Base-by-base conservation (phyloP, 257 asterid genomes). In the Craterostigma plantagineum region DNA sequence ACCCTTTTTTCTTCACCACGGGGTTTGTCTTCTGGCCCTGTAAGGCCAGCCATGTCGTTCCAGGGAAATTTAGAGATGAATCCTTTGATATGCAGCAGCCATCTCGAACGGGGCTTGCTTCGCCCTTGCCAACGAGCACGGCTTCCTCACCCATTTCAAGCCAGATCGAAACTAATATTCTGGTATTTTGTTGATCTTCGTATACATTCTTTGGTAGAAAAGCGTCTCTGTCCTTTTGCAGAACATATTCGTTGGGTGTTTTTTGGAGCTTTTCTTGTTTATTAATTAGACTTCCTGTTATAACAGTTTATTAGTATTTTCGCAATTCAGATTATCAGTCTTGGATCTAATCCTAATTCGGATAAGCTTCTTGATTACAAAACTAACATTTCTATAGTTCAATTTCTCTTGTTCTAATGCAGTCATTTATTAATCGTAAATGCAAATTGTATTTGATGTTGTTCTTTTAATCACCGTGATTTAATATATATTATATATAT, bases 81-180 rank as follows among this genome's bases (percentile, higher is more conserved):
- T 46, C 74, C 61, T 65, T 73, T 57, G 91, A 78, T 57, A 54
- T 63, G 61, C 87, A n/a, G n/a, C n/a, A 69, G 44, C 55, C 80
- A 46, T 68, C 91, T 57, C 64, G 81, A 62, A 54, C 61, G 50
- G 85, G 76, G 23, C 66, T 61, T 49, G 38, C 70, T n/a, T n/a
- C n/a, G n/a, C n/a, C n/a, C n/a, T n/a, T n/a, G n/a, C n/a, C n/a
- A n/a, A n/a, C n/a, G 37, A 55, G n/a, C 55, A 49, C 68, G 36
- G 51, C 52, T 54, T 37, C 72, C 38, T 60, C 69, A 46, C 58
- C 73, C 36, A 53, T 57, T 48, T 38, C 73, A 35, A 63, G 57
- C 61, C 66, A 57, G 39, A 56, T 60, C 62, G 82, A 70, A 16
- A 40, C 64, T 56, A 70, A 57, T 49, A 44, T 42, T 50, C 18